Evolutionary conservation across 202 grass and related monocot species (phyloP).

Genomic region (Digitaria exilis): DNA sequence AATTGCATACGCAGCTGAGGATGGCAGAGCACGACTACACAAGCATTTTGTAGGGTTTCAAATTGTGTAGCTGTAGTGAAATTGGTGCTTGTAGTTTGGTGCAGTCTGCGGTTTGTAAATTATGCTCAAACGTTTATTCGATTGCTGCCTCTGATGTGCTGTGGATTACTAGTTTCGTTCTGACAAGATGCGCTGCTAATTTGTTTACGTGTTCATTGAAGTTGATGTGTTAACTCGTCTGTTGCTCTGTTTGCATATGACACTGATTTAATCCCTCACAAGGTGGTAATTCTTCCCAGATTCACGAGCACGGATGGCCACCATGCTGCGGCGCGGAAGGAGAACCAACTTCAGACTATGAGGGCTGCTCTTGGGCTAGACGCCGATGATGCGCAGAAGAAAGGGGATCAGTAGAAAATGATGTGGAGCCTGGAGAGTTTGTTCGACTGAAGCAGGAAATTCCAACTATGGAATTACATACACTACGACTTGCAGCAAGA

Average conservation of each 20-base stretch:
- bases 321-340: constrained; percentile 64
- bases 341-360: constrained; percentile 73
- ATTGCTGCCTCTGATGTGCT: not conserved
- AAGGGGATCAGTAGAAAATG: constrained; percentile 43
- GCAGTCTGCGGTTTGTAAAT: not conserved
- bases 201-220: not conserved
- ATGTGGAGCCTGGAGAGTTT: constrained; percentile 67
- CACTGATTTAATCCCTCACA: constrained; percentile 10
- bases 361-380: constrained; percentile 71
- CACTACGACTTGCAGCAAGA: too few relatives aligned
- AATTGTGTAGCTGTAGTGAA: not conserved
- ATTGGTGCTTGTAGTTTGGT: not conserved
- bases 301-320: constrained; percentile 63
- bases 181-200: not conserved
- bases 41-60: not conserved
- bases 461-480: not conserved
- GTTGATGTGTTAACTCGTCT: not conserved
- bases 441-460: constrained; percentile 39
- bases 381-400: constrained; percentile 24
- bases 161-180: not conserved
- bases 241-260: not conserved
- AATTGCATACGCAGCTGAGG: not conserved
- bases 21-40: not conserved
- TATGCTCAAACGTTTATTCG: not conserved
- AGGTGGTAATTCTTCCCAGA: constrained; percentile 38